These are phyloP conservation scores for Cercospora sojina DNA, from an alignment of 2,329 filamentous ascomycete genomes.

Conservation along the genomic window DNA sequence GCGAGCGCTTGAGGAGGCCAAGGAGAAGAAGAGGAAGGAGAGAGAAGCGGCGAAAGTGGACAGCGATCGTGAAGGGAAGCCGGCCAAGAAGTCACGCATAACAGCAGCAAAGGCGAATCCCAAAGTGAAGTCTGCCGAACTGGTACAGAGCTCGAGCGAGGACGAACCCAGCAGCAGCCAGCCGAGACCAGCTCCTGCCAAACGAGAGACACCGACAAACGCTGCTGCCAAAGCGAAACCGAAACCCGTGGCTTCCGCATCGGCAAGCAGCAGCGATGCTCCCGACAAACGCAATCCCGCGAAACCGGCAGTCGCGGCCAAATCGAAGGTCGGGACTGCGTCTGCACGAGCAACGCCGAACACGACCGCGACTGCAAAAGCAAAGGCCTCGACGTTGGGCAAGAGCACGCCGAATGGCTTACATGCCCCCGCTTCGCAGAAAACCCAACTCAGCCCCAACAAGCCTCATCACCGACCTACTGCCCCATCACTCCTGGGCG, in stretches of 20 bases:
- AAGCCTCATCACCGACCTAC: slow-evolving; percentile 54
- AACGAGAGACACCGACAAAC: slow-evolving; percentile 19
- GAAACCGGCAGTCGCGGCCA: background rate
- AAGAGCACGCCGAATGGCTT: slow-evolving; percentile 33
- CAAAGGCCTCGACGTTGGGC: slow-evolving; percentile 20
- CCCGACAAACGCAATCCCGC: slow-evolving; percentile 25
- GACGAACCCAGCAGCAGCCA: slow-evolving; percentile 35
- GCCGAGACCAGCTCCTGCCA: slow-evolving; percentile 23
- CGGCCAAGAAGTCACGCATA: slow-evolving; percentile 32
- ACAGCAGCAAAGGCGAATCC: slow-evolving; percentile 38
- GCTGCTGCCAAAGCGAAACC: slow-evolving; percentile 24
- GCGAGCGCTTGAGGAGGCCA: slow-evolving; percentile 42
- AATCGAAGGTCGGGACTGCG: slow-evolving; percentile 6
- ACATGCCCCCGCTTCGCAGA: slow-evolving; percentile 30
- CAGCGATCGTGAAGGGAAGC: slow-evolving; percentile 32
- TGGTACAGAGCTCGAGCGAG: slow-evolving; percentile 52
- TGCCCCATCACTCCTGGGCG: slow-evolving; percentile 62
- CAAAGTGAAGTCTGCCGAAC: slow-evolving; percentile 55
- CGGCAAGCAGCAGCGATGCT: slow-evolving; percentile 27
- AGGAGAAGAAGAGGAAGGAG: slow-evolving; percentile 49
- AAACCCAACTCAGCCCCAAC: slow-evolving; percentile 40
- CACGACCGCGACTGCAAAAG: background rate
- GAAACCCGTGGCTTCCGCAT: slow-evolving; percentile 17
- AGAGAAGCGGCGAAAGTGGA: slow-evolving; percentile 37
- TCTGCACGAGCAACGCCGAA: slow-evolving; percentile 7